Conservation (phyloP, 2,329 filamentous ascomycete species). For the Lecanicillium sp. region DNA sequence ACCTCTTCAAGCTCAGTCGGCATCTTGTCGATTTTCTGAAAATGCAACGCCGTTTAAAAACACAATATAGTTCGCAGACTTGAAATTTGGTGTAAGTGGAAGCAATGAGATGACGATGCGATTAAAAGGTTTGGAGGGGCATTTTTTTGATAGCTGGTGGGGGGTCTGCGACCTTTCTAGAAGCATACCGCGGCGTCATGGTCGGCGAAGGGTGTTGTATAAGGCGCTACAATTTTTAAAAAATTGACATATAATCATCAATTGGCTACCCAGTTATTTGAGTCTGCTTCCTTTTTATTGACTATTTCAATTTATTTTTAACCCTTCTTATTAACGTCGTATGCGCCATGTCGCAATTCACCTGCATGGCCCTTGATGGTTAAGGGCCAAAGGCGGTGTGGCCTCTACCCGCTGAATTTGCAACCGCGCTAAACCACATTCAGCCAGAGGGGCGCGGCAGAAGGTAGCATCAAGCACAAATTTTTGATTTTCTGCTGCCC, state of each 20-base stretch:
- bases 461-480: conserved; percentile 15
- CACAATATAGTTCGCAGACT: conserved; percentile 8
- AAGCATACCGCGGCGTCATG: conserved; percentile 1
- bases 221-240: not conserved
- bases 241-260: not conserved
- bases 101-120: not conserved
- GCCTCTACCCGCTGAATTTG: conserved; percentile 5
- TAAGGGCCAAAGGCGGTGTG: conserved; percentile 22
- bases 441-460: conserved; percentile 25
- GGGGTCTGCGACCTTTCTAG: not conserved
- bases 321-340: no score
- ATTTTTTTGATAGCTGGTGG: conserved; percentile 8
- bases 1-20: conserved; percentile 72
- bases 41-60: not conserved
- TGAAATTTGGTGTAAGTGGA: conserved; percentile 4
- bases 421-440: conserved; percentile 17
- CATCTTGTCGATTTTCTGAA: conserved; percentile 39
- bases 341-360: no score
- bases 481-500: conserved; percentile 12
- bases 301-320: not conserved
- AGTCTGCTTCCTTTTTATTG: not conserved
- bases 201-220: conserved; percentile 6
- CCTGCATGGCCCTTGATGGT: not conserved
- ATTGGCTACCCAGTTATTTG: not conserved
- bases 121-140: conserved; percentile 8